Percentiles rank a stretch among this genome's conserved stretches.
These are phyloP conservation scores for Brettanomyces custersianus DNA, from an alignment of 805 yeast genomes.

Conservation along the genomic window DNA sequence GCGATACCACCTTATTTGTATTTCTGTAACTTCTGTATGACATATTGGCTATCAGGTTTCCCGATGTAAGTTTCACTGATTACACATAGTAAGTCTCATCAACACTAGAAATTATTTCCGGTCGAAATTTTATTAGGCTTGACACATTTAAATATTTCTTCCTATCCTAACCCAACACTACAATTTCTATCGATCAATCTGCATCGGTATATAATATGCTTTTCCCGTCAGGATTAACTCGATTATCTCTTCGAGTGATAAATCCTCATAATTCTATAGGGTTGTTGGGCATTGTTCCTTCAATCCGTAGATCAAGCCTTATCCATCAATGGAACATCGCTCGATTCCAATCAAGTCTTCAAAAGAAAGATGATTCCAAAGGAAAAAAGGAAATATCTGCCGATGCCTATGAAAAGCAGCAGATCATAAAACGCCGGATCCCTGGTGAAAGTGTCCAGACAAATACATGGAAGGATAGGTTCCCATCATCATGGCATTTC, in stretches of 20 bases:
- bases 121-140: too few species aligned
- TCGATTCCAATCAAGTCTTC: constrained; percentile 3
- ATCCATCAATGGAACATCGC: background rate
- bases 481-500: constrained; percentile 56
- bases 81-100: background rate
- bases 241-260: too few species aligned
- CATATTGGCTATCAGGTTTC: too few species aligned
- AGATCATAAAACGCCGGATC: constrained; percentile 34
- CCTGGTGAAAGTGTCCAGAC: constrained; percentile 43
- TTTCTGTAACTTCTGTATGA: constrained; percentile 1
- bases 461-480: constrained; percentile 44
- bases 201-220: too few species aligned
- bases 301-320: background rate
- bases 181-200: too few species aligned
- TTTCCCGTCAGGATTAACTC: too few species aligned
- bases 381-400: constrained; percentile 7
- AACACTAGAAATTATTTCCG: too few species aligned
- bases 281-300: background rate
- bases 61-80: too few species aligned
- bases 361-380: background rate
- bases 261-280: too few species aligned
- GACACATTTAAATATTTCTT: too few species aligned
- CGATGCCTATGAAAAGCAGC: constrained; percentile 17
- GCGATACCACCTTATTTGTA: constrained; percentile 1
- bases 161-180: too few species aligned